Base-by-base conservation (phyloP, 2,329 filamentous ascomycete species). In the Colletotrichum euphorbiae region DNA sequence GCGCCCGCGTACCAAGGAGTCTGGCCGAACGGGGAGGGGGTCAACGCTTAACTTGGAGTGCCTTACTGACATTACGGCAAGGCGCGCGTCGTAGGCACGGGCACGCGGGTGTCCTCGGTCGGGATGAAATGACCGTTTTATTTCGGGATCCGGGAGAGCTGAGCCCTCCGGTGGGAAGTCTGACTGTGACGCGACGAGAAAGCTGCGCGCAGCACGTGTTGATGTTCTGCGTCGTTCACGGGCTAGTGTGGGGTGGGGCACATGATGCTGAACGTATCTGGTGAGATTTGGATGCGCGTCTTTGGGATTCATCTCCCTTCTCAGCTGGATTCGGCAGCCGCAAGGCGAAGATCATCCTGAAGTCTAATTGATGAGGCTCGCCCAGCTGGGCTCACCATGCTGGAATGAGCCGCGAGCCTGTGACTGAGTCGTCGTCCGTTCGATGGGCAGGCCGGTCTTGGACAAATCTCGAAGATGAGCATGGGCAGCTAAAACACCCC, bases 301-400 rank as follows among this genome's bases (percentile, higher is more conserved):
- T 24, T 58, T 56, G 8, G 6, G 5, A 38, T 38, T 38, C 24
- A 5, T 24, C 24, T 24, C 4, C 24, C 24, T 24, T 24, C 24
- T 5, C 24, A 24, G 24, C 24, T 24, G 24, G 3, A 24, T 24
- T 4, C 24, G 24, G 24, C 24, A 24, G 24, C 24, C 24, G 24
- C 24, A 24, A 24, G 24, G 4, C 24, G 24, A 24, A 5, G 24
- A 24, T 24, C 24, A 24, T 45, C 19, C 40, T 15, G 59, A 63
- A 63, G 43, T 28, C 51, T 63, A 38, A 56, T 57, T 67, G 64
- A 54, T 67, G 59, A 67, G 64, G 59, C 51, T 63, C 59, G 33
- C 58, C 59, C 17, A 21, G 17, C 19, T 62, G 59, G 51, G n/a
- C n/a, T 63, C 59, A 40, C 58, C 59, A 21, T 24, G 17, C 19